Evolutionary conservation across 1,139 yeast species (phyloP), one percentile per base, ranked within the genome.

Genomic region (Meyerozyma smithsonii): DNA sequence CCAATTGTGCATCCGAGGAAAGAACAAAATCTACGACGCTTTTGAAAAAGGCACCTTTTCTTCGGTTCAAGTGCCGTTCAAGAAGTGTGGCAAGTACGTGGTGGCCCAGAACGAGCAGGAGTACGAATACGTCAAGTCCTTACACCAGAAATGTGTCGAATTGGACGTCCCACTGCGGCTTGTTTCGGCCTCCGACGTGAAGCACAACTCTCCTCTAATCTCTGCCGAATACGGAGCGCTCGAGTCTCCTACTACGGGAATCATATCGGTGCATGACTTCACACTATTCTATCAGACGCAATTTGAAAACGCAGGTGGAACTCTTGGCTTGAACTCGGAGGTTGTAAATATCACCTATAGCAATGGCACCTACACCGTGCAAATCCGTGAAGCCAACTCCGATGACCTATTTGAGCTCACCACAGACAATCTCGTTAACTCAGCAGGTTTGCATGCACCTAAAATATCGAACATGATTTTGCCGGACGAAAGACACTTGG

Each of bases 201-300:
- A 59, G 33, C 44, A 47, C 28, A 51, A 69, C 12, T 88, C 83
- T 50, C 96, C 96, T 0, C 69, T 76, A n/a, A 74, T 89, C 17
- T 58, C 58, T 8, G 95, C 89, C 0, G 60, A 66, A 5, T 59
- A 66, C 28, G 92, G 86, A 0, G 75, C 80, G 3, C 64, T 89
- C 33, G 74, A 74, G 43, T 84, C 95, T n/a, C 92, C 95, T 2
- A 72, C 90, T 0, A 84, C 96, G 0, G 96, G 97, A 0, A 89
- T 89, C 33, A 62, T 88, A 2, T 81, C 89, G 12, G 88, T 94
- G 0, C 96, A 89, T 58, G 83, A 86, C 12, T 68, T 81, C 41
- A 76, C 84, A 69, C 68, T 72, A 23, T 87, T 72, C 56, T 69
- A 77, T 40, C 74, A 75, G 45, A 72, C 83, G 0, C 61, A 65